Evolutionary conservation across 2,329 filamentous ascomycete genomes (phyloP).

Genomic region (Berkeleyomyces basicola): DNA sequence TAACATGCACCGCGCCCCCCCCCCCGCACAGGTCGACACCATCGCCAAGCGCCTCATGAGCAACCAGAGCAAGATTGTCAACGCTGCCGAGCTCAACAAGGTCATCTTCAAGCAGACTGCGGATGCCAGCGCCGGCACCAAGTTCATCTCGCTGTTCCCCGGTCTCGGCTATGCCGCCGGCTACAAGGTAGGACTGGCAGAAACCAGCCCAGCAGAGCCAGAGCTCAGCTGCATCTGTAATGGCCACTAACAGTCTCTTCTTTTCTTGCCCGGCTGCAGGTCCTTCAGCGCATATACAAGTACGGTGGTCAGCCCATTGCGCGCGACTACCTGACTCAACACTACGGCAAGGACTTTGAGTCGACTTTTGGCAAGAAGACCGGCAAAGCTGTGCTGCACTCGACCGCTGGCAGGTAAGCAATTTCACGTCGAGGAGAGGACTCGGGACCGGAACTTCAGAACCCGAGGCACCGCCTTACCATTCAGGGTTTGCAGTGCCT

Average conservation of each 20-base stretch:
- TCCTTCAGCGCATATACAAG: constrained; percentile 95
- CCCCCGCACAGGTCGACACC: constrained; percentile 68
- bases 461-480: neutral
- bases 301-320: constrained; percentile 95
- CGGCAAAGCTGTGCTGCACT: constrained; percentile 96
- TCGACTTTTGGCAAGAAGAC: constrained; percentile 86
- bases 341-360: constrained; percentile 77
- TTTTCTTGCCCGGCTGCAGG: constrained; percentile 24
- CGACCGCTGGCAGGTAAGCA: constrained; percentile 69
- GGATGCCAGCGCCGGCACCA: constrained; percentile 47
- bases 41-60: constrained; percentile 99
- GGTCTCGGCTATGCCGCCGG: constrained; percentile 93
- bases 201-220: neutral
- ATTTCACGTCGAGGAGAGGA: neutral
- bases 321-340: constrained; percentile 65
- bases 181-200: constrained; percentile 53
- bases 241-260: neutral
- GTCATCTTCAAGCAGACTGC: constrained; percentile 93
- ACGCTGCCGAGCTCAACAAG: constrained; percentile 51
- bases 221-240: neutral
- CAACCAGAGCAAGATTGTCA: constrained; percentile 51
- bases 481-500: neutral
- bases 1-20: neutral
- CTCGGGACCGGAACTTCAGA: neutral
- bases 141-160: constrained; percentile 92